Percentiles rank a stretch among this genome's conserved stretches.
phyloP scores from a whole-genome alignment of 495 filamentous ascomycete genomes.

The Penicillium argentinense region DNA sequence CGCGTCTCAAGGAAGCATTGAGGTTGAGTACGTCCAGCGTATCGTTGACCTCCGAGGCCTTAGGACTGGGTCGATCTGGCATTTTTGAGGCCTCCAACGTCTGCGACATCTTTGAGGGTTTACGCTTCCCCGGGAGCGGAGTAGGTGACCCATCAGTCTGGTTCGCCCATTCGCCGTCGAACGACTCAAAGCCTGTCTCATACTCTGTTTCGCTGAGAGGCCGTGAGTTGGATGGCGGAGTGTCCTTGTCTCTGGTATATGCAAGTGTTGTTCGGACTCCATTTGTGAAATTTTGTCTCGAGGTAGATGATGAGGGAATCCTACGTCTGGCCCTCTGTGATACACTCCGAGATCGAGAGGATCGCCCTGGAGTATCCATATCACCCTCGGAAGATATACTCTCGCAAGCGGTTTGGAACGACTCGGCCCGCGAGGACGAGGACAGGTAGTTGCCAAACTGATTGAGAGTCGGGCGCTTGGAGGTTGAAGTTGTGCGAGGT shows the following conservation, averaged over 20 bases:
- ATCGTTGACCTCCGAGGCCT: constrained; percentile 4
- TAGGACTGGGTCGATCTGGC: background rate
- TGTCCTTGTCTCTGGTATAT: constrained; percentile 13
- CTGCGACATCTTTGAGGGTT: no score
- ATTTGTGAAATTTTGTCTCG: constrained; percentile 15
- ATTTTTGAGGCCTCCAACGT: background rate
- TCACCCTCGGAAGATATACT: constrained; percentile 63
- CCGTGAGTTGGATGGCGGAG: constrained; percentile 12
- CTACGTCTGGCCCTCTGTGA: constrained; percentile 34
- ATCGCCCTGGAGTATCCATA: constrained; percentile 49
- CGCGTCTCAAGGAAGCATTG: constrained; percentile 30
- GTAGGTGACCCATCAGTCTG: constrained; percentile 19
- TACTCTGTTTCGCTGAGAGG: constrained; percentile 20
- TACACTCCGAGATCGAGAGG: constrained; percentile 28
- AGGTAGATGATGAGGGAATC: constrained; percentile 3
- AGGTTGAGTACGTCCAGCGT: constrained; percentile 20
- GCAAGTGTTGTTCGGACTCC: constrained; percentile 7
- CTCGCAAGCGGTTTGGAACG: constrained; percentile 72
- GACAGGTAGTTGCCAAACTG: constrained; percentile 31
- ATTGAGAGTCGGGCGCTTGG: constrained; percentile 43
- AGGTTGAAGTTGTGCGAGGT: constrained; percentile 51
- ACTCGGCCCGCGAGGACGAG: constrained; percentile 60
- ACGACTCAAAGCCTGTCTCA: constrained; percentile 27
- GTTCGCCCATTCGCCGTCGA: constrained; percentile 25
- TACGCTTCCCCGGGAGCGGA: constrained; percentile 16